phyloP scores from a whole-genome alignment of 129 eudicot genomes.

The Flaveria brownii region DNA sequence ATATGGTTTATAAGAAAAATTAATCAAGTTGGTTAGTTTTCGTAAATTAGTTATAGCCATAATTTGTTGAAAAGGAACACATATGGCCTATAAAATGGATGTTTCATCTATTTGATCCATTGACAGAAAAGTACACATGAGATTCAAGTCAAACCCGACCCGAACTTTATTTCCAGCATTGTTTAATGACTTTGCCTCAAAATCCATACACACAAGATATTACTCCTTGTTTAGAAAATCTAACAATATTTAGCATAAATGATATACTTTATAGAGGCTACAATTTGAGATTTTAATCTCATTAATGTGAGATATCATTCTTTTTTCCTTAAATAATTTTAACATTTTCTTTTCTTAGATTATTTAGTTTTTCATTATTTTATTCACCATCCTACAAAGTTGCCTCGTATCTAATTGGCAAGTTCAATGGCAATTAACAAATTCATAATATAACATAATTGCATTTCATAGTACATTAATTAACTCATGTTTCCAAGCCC shows the following conservation, averaged over 20 bases:
- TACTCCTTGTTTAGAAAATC: background rate
- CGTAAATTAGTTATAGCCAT: background rate
- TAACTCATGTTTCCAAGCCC: slow-evolving; percentile 4
- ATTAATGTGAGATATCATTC: no score
- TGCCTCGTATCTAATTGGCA: background rate
- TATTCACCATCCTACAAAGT: background rate
- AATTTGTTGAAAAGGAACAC: background rate
- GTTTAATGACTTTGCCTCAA: background rate
- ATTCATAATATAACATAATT: no score
- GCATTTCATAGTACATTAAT: background rate
- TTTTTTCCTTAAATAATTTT: no score
- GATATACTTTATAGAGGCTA: background rate
- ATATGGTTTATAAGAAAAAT: background rate
- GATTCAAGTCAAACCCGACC: no score
- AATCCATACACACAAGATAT: background rate
- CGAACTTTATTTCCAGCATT: no score
- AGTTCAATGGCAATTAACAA: no score
- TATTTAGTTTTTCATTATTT: no score
- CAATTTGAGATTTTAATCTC: background rate
- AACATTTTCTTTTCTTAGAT: no score
- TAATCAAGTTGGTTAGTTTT: background rate
- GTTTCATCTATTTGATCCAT: background rate
- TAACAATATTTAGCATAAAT: no score
- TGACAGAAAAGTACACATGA: no score
- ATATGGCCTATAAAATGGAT: background rate